These are phyloP conservation scores for Gnomoniopsis smithogilvyi DNA, from an alignment of 2,329 filamentous ascomycete genomes.

Conservation along the genomic window DNA sequence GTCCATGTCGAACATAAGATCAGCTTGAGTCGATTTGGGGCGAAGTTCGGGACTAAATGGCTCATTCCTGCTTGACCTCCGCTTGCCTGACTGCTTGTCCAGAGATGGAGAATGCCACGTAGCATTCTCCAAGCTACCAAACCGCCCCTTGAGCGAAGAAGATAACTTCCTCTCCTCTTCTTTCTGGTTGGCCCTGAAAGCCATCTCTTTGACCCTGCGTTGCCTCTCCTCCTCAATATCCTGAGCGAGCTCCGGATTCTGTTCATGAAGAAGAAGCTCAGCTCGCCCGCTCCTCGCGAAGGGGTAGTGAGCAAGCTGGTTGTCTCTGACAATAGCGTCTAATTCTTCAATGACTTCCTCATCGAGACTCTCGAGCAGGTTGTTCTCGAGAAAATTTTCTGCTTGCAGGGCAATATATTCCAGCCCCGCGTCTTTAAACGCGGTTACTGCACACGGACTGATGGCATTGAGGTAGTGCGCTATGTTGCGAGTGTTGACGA, in stretches of 20 bases:
- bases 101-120: constrained; percentile 36
- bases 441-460: constrained; percentile 74
- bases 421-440: constrained; percentile 83
- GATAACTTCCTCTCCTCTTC: constrained; percentile 64
- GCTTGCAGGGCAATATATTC: constrained; percentile 92
- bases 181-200: constrained; percentile 59
- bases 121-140: constrained; percentile 64
- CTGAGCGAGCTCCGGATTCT: constrained; percentile 58
- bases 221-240: constrained; percentile 68
- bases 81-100: constrained; percentile 45
- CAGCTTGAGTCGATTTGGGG: constrained; percentile 64
- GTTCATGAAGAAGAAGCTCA: constrained; percentile 63
- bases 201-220: constrained; percentile 72
- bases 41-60: constrained; percentile 64
- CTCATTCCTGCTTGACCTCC: constrained; percentile 48
- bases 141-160: constrained; percentile 56
- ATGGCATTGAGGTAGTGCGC: constrained; percentile 82
- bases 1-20: constrained; percentile 94
- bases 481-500: constrained; percentile 83
- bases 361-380: constrained; percentile 81
- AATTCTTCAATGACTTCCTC: constrained; percentile 78
- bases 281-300: constrained; percentile 73
- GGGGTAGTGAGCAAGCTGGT: constrained; percentile 75
- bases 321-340: constrained; percentile 74
- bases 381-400: constrained; percentile 88